Base-by-base conservation (phyloP, 1,284 basidiomycete species). In the Phaffia rhodozyma region DNA sequence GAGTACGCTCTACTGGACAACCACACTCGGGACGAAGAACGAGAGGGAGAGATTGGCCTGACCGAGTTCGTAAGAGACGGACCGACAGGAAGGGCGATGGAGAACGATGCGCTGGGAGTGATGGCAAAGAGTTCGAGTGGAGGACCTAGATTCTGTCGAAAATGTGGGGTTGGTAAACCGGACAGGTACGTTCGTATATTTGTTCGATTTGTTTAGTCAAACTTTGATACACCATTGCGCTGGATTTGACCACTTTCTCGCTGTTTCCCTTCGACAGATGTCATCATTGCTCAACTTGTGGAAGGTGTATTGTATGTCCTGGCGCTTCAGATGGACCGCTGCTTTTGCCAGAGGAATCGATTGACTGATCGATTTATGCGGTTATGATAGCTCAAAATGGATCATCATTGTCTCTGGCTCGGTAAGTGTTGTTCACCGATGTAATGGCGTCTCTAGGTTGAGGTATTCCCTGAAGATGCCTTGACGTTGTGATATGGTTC, bases 371-470 rank as follows among this genome's bases (percentile, higher is more conserved):
- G 4, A 47, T n/a, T 27, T 58, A 1, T 21, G 23, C 48, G 4
- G 13, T 13, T n/a, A 5, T 58, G 7, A 5, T 43, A 47, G 57
- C 34, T 50, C 16, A 49, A 9, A 27, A n/a, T 55, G 63, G 63
- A 65, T 32, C 63, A 66, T 30, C 64, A 66, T 50, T 66, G 64
- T 25, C 7, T 66, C 1, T 66, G 64, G 64, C 48, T 66, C 1
- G 47, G 48, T 6, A 62, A 60, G 2, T 66, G 60, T 20, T 43
- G 5, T 43, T 43, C 2, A 16, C 13, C 13, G 13, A 16, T 11
- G 13, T 43, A 2, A 43, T 43, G 7, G 9, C 4, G 32, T 34
- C 32, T 4, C 4, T 34, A 34, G 13, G 2, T 43, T 43, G 38
- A 7, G 38, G 16, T 43, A 16, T 43, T 11, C 5, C 16, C 16